phyloP scores from a whole-genome alignment of 208 protist species.

The Kentomonas sorsogonicus region DNA sequence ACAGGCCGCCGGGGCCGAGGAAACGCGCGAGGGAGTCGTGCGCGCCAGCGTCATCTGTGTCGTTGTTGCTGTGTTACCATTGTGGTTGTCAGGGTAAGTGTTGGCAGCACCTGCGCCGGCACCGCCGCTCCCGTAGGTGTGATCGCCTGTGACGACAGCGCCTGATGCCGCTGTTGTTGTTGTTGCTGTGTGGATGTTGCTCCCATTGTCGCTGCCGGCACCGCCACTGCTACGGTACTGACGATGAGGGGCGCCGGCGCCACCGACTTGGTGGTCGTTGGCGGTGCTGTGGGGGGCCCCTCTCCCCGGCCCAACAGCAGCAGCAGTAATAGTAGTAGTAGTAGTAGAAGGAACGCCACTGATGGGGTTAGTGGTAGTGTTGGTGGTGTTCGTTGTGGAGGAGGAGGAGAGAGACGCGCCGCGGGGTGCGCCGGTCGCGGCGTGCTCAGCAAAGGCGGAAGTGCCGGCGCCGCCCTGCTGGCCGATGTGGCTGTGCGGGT shows the following conservation, averaged over 20 bases:
- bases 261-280: too few relatives aligned
- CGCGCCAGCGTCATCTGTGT: not conserved
- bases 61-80: not conserved
- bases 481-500: too few relatives aligned
- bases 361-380: not conserved
- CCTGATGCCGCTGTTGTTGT: constrained; percentile 6
- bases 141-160: not conserved
- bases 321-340: not conserved
- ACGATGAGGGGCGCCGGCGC: too few relatives aligned
- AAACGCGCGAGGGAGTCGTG: constrained; percentile 35
- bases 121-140: not conserved
- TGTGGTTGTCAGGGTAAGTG: not conserved
- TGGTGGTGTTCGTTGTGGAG: too few relatives aligned
- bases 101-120: not conserved
- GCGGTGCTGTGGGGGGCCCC: too few relatives aligned
- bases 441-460: too few relatives aligned
- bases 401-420: too few relatives aligned
- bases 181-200: constrained; percentile 7
- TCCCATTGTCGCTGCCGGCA: constrained; percentile 1
- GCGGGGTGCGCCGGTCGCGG: too few relatives aligned
- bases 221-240: too few relatives aligned
- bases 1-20: constrained; percentile 51
- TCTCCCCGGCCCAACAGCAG: too few relatives aligned
- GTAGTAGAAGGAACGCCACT: not conserved
- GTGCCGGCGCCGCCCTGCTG: too few relatives aligned